These are phyloP conservation scores for Elongisporangium undulatum DNA, from an alignment of 352 stramenopile genomes.

Conservation along the genomic window DNA sequence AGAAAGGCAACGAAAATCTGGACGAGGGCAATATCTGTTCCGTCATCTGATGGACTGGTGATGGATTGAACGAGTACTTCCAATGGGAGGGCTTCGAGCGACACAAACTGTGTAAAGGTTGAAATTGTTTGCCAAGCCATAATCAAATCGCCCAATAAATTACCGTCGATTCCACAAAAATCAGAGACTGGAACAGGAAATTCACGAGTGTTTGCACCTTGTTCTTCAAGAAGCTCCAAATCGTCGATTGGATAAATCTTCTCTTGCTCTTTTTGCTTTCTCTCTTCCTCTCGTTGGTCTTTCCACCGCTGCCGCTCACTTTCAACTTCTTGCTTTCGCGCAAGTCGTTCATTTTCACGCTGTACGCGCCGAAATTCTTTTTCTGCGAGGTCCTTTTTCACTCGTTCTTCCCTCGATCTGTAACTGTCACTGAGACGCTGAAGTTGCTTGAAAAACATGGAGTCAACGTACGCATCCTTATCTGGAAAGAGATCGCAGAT, in stretches of 20 bases:
- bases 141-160: constrained; percentile 67
- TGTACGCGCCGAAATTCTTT: constrained; percentile 56
- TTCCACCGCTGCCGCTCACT: constrained; percentile 39
- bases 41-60: constrained; percentile 32
- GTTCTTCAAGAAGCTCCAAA: constrained; percentile 43
- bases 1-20: constrained; percentile 76
- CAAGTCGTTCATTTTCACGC: constrained; percentile 52
- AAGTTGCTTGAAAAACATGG: constrained; percentile 85
- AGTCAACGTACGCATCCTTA: constrained; percentile 73
- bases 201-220: constrained; percentile 19
- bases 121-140: constrained; percentile 77
- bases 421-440: constrained; percentile 69
- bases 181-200: constrained; percentile 31
- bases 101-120: constrained; percentile 70
- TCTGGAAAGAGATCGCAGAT: constrained; percentile 73
- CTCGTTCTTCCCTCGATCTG: constrained; percentile 44
- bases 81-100: constrained; percentile 52
- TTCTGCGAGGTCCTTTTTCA: constrained; percentile 52
- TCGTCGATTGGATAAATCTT: constrained; percentile 73
- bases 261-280: constrained; percentile 54
- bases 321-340: constrained; percentile 38
- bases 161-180: constrained; percentile 48
- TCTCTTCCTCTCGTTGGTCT: constrained; percentile 59
- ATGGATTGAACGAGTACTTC: constrained; percentile 56
- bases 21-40: constrained; percentile 41